These are phyloP conservation scores for Phyllosticta citrichinensis DNA, from an alignment of 2,329 filamentous ascomycete species.

Conservation along the genomic window DNA sequence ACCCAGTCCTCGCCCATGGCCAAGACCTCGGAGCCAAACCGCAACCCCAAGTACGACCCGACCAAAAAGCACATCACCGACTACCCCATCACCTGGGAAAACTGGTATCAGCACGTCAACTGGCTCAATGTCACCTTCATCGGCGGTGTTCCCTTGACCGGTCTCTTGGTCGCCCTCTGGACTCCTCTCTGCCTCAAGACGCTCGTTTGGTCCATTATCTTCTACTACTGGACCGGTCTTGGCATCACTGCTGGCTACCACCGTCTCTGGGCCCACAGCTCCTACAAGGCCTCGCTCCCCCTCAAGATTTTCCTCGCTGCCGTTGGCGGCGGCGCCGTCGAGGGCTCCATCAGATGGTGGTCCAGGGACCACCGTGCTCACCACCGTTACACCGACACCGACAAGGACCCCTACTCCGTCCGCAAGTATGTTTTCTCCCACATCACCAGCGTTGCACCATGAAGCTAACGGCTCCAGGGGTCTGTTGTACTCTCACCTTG, in stretches of 20 bases:
- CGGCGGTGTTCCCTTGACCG: conserved; percentile 63
- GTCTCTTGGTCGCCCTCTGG: conserved; percentile 69
- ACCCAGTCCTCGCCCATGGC: conserved; percentile 37
- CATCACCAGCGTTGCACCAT: background rate
- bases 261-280: conserved; percentile 59
- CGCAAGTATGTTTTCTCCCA: conserved; percentile 26
- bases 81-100: conserved; percentile 65
- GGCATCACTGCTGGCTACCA: conserved; percentile 54
- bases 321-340: conserved; percentile 39
- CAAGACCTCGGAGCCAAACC: conserved; percentile 42
- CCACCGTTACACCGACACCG: conserved; percentile 44
- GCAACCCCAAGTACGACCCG: conserved; percentile 43
- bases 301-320: conserved; percentile 39
- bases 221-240: conserved; percentile 77
- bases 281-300: conserved; percentile 35
- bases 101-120: conserved; percentile 90
- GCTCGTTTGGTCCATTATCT: conserved; percentile 60
- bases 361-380: conserved; percentile 41
- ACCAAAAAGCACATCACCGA: conserved; percentile 79
- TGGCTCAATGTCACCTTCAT: conserved; percentile 86
- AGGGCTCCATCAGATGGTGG: conserved; percentile 44
- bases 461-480: conserved; percentile 17
- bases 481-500: conserved; percentile 41
- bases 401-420: conserved; percentile 44
- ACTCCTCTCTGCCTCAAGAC: conserved; percentile 67